Evolutionary conservation across 345 rosid genomes (phyloP), one percentile per base, ranked within the genome.

Genomic region (Cardamine chenopodiifolia): DNA sequence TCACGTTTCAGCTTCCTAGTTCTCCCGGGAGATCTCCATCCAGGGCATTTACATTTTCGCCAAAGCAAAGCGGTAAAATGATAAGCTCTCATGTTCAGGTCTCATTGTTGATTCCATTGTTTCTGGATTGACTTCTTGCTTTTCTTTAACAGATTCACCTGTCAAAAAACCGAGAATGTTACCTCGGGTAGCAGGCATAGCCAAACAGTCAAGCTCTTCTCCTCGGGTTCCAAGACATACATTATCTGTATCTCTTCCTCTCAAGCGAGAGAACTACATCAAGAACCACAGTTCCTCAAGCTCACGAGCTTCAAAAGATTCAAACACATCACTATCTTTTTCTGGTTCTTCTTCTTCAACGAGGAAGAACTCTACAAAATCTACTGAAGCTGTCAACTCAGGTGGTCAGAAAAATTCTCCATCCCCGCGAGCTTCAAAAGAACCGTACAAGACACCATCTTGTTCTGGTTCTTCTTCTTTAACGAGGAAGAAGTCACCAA

Each of bases 1-100:
- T 72, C 62, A 72, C 72, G 3, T 71, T 77, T 71, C 61, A 64
- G 48, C 81, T 72, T 71, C 77, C 66, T 57, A 35, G 18, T 32
- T 66, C 75, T 28, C 74, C 65, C 0, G 48, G 37, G 35, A 62
- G 34, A 39, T 69, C 70, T 69, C 59, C 65, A 17, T 54, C 74
- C 7, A 32, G 31, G 49, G 11, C 57, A 44, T n/a, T 12, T 23
- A 54, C 70, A 12, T 26, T 23, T 32, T 53, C 13, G 17, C 52
- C 69, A 62, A 76, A 76, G 26, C 79, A 31, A 76, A 76, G 9
- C 15, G 65, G 79, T 76, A 42, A 54, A 37, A 44, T 23, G 8
- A 44, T 44, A 1, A 17, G 10, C 48, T 62, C 58, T 68, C 70
- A 31, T 76, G 70, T 39, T 42, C 42, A 52, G 0, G 11, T 68